Conservation (phyloP, 768 basidiomycete genomes). For the Boletales sp. region DNA sequence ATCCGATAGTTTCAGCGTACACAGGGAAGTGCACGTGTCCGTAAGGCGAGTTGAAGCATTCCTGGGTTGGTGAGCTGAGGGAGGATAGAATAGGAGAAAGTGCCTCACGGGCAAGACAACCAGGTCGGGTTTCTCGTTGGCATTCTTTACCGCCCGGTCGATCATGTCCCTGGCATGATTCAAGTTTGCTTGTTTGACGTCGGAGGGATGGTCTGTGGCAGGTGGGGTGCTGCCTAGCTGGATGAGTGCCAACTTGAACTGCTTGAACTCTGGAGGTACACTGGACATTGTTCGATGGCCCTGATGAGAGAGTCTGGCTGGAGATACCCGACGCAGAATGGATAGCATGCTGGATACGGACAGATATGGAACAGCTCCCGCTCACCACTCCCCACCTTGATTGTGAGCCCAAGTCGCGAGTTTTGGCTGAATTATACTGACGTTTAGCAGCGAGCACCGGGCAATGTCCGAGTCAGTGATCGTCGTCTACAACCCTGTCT, state of each 20-base stretch:
- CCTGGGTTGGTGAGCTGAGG: slow-evolving; percentile 39
- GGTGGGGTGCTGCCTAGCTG: slow-evolving; percentile 74
- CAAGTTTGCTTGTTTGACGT: slow-evolving; percentile 73
- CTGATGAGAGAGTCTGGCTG: background rate
- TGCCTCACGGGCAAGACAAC: slow-evolving; percentile 77
- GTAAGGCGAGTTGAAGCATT: slow-evolving; percentile 88
- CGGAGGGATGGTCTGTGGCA: slow-evolving; percentile 10
- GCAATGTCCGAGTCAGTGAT: slow-evolving; percentile 44
- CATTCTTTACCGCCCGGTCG: slow-evolving; percentile 53
- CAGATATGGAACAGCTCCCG: background rate
- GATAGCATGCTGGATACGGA: slow-evolving; percentile 10
- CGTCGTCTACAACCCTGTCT: slow-evolving; percentile 73
- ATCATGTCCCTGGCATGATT: slow-evolving; percentile 80
- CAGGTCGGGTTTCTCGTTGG: slow-evolving; percentile 58
- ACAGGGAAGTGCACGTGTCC: slow-evolving; percentile 76
- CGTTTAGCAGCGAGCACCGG: too few species aligned
- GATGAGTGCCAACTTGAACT: slow-evolving; percentile 84
- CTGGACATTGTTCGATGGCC: slow-evolving; percentile 23
- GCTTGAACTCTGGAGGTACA: slow-evolving; percentile 45
- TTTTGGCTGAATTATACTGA: slow-evolving; percentile 1
- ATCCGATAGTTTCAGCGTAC: slow-evolving; percentile 79
- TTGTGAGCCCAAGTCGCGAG: slow-evolving; percentile 3
- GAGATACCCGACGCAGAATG: slow-evolving; percentile 10
- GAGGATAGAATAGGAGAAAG: background rate
- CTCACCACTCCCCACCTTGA: too few species aligned